Evolutionary conservation across 441 rosid genomes (phyloP).

Genomic region (Aleurites moluccanus): DNA sequence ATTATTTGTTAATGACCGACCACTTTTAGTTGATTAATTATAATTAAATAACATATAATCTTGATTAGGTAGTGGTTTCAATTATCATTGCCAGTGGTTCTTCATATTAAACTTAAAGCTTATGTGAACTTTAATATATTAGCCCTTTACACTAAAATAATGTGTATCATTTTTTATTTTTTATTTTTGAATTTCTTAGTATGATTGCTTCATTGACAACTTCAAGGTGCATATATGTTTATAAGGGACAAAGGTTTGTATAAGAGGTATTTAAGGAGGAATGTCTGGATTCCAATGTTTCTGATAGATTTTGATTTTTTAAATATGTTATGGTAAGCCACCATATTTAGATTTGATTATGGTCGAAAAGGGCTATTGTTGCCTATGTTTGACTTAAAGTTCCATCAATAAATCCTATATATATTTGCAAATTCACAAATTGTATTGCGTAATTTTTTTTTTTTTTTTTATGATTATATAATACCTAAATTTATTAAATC

Average conservation of each 20-base stretch:
- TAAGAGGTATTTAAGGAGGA: constrained; percentile 3
- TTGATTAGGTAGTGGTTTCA: constrained; percentile 16
- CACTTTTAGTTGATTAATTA: neutral
- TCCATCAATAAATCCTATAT: no score
- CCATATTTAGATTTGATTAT: neutral
- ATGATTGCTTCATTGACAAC: no score
- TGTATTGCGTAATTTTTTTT: no score
- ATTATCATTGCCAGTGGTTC: neutral
- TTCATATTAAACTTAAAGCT: neutral
- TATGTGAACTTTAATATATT: neutral
- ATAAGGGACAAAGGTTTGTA: neutral
- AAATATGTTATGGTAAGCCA: neutral
- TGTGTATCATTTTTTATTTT: no score
- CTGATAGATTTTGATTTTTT: no score
- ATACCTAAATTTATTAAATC: no score
- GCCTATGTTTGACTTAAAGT: no score
- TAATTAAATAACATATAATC: neutral
- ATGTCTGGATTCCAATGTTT: neutral
- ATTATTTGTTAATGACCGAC: constrained; percentile 6
- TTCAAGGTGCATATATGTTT: no score
- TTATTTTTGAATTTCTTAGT: no score
- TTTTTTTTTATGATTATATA: no score
- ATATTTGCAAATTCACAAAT: no score
- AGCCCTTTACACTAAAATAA: neutral
- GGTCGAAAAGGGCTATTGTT: no score